Evolutionary conservation across 2,329 filamentous ascomycete genomes (phyloP), one percentile per base, ranked within the genome.

Genomic region (Aureobasidium leucospermi): DNA sequence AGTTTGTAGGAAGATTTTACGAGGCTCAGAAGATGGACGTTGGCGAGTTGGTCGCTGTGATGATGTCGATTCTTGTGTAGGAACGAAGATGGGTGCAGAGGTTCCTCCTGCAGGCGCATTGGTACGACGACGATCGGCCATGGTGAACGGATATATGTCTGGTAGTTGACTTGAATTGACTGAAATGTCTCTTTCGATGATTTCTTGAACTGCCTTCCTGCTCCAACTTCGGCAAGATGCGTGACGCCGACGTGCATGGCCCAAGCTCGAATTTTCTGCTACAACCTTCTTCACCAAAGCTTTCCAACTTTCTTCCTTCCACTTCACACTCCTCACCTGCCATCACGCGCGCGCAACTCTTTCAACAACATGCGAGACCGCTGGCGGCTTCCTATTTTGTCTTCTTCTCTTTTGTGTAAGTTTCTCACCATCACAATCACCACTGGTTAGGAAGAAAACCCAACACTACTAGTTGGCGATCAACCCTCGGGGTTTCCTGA

Each of bases 1-100:
- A 8, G 93, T 96, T 73, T 94, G 91, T 46, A 97, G 79, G 71
- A 93, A 96, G 74, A 95, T 90, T 75, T 90, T 92, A 69, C 93
- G 84, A 64, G 94, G 83, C 65, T 86, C 83, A 75, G 89, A 85
- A 52, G 85, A 78, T 60, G 83, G 79, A 70, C 89, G 82, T 59
- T 79, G 77, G 64, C 85, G 79, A 51, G 75, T 73, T 63, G 85
- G 81, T 64, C 75, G 74, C 49, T 77, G 68, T 62, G 76, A 73
- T 57, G 76, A 67, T 36, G 73, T 66, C 47, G 76, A 73, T 11
- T 79, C 74, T 64, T 84, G 74, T 43, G 76, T 73, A 60, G 75
- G 75, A 52, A 78, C 81, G 70, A 86, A 96, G 3, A 90, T 76
- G 1, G 91, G 90, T 15, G 90, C 83, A 36, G 81, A 75, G 8